A percentile compares a stretch with the other conserved stretches of the same genome.
phyloP scores from a whole-genome alignment of 768 basidiomycete genomes.

The Leccinum variicolor region DNA sequence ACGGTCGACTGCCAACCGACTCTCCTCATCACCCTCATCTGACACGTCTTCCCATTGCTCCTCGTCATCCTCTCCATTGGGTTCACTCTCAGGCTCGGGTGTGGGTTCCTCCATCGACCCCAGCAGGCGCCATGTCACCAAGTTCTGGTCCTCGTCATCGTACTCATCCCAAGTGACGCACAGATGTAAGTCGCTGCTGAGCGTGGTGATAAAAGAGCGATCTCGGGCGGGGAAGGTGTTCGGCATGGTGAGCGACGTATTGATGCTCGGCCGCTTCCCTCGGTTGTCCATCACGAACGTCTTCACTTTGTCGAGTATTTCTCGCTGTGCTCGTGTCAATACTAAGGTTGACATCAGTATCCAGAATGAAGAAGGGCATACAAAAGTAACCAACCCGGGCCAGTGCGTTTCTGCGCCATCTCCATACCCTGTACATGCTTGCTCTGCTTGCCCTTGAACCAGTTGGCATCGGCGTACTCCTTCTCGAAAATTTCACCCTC shows the following conservation, averaged over 20 bases:
- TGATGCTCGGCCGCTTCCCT: conserved; percentile 27
- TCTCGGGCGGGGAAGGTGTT: conserved; percentile 83
- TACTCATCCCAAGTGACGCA: conserved; percentile 91
- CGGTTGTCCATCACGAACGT: conserved; percentile 59
- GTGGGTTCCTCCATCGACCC: conserved; percentile 36
- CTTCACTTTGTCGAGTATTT: conserved; percentile 77
- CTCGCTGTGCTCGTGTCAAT: conserved; percentile 69
- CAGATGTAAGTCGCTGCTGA: conserved; percentile 78
- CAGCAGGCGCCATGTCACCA: conserved; percentile 68
- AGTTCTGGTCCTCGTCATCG: conserved; percentile 75
- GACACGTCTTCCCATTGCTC: conserved; percentile 48
- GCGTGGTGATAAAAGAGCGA: conserved; percentile 68
- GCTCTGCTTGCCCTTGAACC: conserved; percentile 91
- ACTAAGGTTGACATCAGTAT: conserved; percentile 35
- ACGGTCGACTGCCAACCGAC: conserved; percentile 67
- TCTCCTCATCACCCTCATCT: conserved; percentile 66
- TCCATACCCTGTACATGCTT: conserved; percentile 70
- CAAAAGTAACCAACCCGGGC: conserved; percentile 52
- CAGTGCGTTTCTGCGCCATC: conserved; percentile 50
- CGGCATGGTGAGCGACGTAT: conserved; percentile 56
- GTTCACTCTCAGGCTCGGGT: conserved; percentile 32
- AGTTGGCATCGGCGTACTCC: conserved; percentile 85
- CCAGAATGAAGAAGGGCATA: neutral
- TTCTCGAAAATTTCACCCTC: conserved; percentile 90
- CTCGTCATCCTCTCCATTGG: conserved; percentile 46